Evolutionary conservation across 148 eudicot species (phyloP).

Genomic region (Diospyros lotus): DNA sequence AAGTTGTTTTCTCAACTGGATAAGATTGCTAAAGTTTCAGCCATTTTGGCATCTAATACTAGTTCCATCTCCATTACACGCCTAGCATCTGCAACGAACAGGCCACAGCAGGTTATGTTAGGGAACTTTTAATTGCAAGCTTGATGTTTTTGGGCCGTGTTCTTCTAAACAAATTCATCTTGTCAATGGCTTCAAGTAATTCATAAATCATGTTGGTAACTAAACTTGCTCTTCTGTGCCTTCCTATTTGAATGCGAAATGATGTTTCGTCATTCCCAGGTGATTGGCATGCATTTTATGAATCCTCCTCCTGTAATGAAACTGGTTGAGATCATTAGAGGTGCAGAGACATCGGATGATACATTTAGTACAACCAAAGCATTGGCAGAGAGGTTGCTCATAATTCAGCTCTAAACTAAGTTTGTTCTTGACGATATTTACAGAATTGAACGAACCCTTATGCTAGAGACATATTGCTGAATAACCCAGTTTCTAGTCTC

Average conservation of each 20-base stretch:
- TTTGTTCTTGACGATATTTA: not conserved
- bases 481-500: not conserved
- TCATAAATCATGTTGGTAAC: too few species aligned
- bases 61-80: conserved; percentile 89
- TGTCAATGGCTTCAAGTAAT: too few species aligned
- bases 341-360: conserved; percentile 77
- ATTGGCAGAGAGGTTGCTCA: conserved; percentile 74
- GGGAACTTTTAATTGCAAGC: not conserved
- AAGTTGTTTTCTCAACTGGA: conserved; percentile 56
- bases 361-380: conserved; percentile 57
- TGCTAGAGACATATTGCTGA: not conserved
- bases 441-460: not conserved
- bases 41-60: conserved; percentile 86
- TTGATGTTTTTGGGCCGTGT: too few species aligned
- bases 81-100: conserved; percentile 63
- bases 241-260: not conserved
- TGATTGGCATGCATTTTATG: conserved; percentile 97
- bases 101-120: conserved; percentile 55
- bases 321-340: conserved; percentile 80
- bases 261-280: conserved; percentile 36
- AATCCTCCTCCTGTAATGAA: conserved; percentile 94
- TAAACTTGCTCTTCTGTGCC: not conserved
- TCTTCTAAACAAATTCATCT: too few species aligned
- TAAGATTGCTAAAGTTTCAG: conserved; percentile 54
- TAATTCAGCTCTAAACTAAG: not conserved